Evolutionary conservation across 2,329 filamentous ascomycete genomes (phyloP).

Genomic region (Orbilia oligospora): DNA sequence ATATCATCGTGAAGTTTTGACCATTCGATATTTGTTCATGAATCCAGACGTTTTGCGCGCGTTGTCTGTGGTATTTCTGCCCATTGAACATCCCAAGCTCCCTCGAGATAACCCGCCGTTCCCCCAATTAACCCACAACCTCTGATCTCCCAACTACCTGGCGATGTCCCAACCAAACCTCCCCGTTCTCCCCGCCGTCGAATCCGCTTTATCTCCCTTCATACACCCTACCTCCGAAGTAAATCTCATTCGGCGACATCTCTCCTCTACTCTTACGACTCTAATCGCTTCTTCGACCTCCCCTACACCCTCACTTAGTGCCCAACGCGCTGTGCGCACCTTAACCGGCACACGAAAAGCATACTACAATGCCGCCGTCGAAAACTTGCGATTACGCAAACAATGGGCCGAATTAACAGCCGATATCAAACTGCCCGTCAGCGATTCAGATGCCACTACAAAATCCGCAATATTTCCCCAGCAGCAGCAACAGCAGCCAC

Average conservation of each 20-base stretch:
- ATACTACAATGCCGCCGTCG: slow-evolving; percentile 54
- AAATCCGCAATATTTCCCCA: slow-evolving; percentile 6
- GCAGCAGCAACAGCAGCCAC: background rate
- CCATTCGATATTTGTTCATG: background rate
- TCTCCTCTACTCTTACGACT: slow-evolving; percentile 45
- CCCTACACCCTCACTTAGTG: slow-evolving; percentile 36
- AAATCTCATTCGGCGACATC: slow-evolving; percentile 45
- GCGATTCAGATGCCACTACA: background rate
- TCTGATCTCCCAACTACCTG: background rate
- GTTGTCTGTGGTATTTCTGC: slow-evolving; percentile 21
- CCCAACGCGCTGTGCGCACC: slow-evolving; percentile 53
- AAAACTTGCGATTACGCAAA: slow-evolving; percentile 48
- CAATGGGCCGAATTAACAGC: slow-evolving; percentile 56
- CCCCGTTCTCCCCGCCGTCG: slow-evolving; percentile 55
- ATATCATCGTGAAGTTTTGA: too few relatives aligned
- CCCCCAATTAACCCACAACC: background rate
- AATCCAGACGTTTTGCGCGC: background rate
- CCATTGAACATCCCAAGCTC: background rate
- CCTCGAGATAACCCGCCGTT: background rate
- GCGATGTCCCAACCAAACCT: slow-evolving; percentile 34
- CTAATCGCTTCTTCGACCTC: slow-evolving; percentile 43
- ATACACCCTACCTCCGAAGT: slow-evolving; percentile 48
- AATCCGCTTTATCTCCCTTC: slow-evolving; percentile 48
- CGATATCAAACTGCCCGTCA: slow-evolving; percentile 37
- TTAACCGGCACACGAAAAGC: slow-evolving; percentile 57